phyloP scores from a whole-genome alignment of 441 rosid species.

The Euphorbia celastroides region DNA sequence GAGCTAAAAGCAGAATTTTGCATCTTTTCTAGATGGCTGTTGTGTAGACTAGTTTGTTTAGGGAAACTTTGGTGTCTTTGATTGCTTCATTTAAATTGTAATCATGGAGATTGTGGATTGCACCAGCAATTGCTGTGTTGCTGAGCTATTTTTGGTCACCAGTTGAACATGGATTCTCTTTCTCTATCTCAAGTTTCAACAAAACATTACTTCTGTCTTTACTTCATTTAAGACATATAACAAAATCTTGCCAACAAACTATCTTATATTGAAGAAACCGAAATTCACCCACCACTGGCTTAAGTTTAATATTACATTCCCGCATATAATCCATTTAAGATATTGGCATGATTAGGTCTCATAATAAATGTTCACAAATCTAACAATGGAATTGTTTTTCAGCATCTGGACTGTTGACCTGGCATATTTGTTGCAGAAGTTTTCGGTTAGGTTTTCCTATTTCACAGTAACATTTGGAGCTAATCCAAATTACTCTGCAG shows the following conservation, averaged over 20 bases:
- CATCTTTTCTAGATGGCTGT: not conserved
- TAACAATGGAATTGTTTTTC: slow-evolving; percentile 29
- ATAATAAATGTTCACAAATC: slow-evolving; percentile 10
- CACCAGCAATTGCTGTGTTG: not conserved
- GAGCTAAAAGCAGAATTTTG: not conserved
- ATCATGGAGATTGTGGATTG: not conserved
- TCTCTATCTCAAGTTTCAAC: not conserved
- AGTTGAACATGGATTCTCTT: not conserved
- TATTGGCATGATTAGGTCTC: not conserved
- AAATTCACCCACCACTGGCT: too few relatives aligned
- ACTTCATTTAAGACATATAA: not conserved
- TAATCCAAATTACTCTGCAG: slow-evolving; percentile 77
- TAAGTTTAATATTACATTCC: too few relatives aligned
- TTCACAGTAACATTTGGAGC: slow-evolving; percentile 88
- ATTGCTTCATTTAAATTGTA: not conserved
- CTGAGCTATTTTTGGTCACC: not conserved
- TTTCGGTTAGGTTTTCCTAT: slow-evolving; percentile 71
- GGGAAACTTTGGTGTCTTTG: not conserved
- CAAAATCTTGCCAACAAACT: not conserved
- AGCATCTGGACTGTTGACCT: slow-evolving; percentile 95
- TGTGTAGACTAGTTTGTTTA: not conserved
- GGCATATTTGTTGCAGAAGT: slow-evolving; percentile 73
- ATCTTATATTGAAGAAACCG: not conserved
- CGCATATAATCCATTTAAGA: too few relatives aligned
- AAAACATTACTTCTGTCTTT: not conserved